A percentile compares a stretch with the other conserved stretches of the same genome.
phyloP scores from a whole-genome alignment of 768 basidiomycete species.

The Lepiota brunneoincarnata region DNA sequence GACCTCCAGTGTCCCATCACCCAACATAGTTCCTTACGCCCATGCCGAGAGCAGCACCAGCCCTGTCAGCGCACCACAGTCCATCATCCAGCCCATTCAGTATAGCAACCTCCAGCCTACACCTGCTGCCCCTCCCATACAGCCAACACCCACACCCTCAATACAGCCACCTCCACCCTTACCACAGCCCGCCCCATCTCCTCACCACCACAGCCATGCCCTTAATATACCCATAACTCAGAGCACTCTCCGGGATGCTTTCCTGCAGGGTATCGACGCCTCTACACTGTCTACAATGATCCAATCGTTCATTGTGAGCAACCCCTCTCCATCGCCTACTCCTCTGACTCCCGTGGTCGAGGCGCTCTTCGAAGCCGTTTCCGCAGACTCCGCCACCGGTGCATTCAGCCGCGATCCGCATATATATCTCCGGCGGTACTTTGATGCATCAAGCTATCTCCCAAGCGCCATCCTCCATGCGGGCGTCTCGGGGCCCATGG shows the following conservation, averaged over 20 bases:
- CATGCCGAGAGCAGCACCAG: constrained; percentile 33
- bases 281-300: constrained; percentile 53
- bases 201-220: constrained; percentile 15
- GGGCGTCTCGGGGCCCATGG: constrained; percentile 50
- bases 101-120: constrained; percentile 38
- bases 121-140: constrained; percentile 21
- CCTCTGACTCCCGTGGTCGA: constrained; percentile 49
- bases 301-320: constrained; percentile 43
- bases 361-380: constrained; percentile 54
- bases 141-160: constrained; percentile 19
- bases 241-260: constrained; percentile 41
- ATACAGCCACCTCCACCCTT: constrained; percentile 14
- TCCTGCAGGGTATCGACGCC: constrained; percentile 45
- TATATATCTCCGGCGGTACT: constrained; percentile 43
- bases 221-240: constrained; percentile 29
- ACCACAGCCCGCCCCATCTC: constrained; percentile 19
- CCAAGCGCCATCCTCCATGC: constrained; percentile 48
- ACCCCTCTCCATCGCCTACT: constrained; percentile 46
- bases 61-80: constrained; percentile 31
- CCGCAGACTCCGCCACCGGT: constrained; percentile 30
- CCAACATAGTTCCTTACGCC: constrained; percentile 37
- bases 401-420: constrained; percentile 36
- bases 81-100: constrained; percentile 35
- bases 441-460: constrained; percentile 29
- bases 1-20: constrained; percentile 34